Evolutionary conservation across 2,329 filamentous ascomycete species (phyloP).

Genomic region (Trichoderma atroviride): DNA sequence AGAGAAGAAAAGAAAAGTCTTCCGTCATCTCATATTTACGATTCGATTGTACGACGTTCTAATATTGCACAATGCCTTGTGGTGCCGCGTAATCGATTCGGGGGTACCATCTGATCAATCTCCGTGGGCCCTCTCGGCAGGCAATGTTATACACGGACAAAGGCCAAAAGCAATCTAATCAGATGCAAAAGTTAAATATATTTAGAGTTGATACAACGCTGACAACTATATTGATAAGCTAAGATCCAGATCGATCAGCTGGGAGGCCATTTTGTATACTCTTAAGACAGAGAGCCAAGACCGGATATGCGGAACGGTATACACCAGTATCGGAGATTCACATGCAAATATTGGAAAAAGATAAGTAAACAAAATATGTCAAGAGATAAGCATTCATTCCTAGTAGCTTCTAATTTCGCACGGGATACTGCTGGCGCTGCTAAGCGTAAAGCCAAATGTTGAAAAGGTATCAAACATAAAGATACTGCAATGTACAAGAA

Average conservation of each 20-base stretch:
- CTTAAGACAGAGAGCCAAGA: not conserved
- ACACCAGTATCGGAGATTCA: not conserved
- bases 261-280: not conserved
- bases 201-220: not conserved
- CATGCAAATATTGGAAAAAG: not conserved
- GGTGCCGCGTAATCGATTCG: too few species aligned
- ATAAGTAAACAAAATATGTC: too few species aligned
- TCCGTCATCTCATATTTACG: too few species aligned
- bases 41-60: too few species aligned
- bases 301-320: conserved; percentile 9
- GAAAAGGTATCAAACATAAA: not conserved
- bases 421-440: not conserved
- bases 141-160: not conserved
- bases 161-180: not conserved
- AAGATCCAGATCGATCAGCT: not conserved
- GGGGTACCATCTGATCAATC: too few species aligned
- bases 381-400: not conserved
- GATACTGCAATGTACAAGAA: not conserved
- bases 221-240: not conserved
- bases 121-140: not conserved
- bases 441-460: not conserved
- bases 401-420: not conserved
- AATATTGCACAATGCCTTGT: too few species aligned
- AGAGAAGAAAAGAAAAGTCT: too few species aligned
- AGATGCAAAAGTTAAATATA: too few species aligned